Evolutionary conservation across 306 rosid genomes (phyloP).

Genomic region (Dryas drummondii): DNA sequence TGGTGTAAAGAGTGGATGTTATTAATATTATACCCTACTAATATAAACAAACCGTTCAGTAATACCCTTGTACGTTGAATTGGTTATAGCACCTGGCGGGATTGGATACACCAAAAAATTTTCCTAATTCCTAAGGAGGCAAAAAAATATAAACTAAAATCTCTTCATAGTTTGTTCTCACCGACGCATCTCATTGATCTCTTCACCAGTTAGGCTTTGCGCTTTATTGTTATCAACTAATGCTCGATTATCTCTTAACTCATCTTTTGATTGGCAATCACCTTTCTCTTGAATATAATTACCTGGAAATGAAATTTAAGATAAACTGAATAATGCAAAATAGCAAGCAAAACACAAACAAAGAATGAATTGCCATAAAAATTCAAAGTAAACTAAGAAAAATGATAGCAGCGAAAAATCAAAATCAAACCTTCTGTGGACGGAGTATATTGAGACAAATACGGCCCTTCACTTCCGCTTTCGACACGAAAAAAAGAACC

Average conservation of each 20-base stretch:
- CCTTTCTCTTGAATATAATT: conserved; percentile 37
- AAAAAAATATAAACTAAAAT: not conserved
- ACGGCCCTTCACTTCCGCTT: conserved; percentile 45
- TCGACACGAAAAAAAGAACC: conserved; percentile 85
- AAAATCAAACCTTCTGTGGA: conserved; percentile 46
- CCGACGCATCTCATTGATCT: conserved; percentile 75
- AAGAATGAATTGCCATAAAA: not conserved
- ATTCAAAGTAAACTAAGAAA: not conserved
- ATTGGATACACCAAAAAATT: no score
- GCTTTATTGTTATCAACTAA: conserved; percentile 80
- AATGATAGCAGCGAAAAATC: not conserved
- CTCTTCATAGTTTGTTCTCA: conserved; percentile 23
- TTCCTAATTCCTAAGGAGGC: no score
- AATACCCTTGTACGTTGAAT: no score
- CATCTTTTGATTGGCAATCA: conserved; percentile 42
- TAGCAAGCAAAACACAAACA: conserved; percentile 10
- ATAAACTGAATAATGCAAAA: not conserved
- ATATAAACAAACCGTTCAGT: no score
- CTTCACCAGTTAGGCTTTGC: conserved; percentile 85
- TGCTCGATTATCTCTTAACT: conserved; percentile 65
- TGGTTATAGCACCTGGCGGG: no score
- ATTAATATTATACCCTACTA: no score
- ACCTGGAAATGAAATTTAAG: conserved; percentile 27
- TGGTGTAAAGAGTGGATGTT: no score
- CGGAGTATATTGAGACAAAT: conserved; percentile 43